Evolutionary conservation across 805 yeast genomes (phyloP), one percentile per base, ranked within the genome.

Genomic region (Candida maris): DNA sequence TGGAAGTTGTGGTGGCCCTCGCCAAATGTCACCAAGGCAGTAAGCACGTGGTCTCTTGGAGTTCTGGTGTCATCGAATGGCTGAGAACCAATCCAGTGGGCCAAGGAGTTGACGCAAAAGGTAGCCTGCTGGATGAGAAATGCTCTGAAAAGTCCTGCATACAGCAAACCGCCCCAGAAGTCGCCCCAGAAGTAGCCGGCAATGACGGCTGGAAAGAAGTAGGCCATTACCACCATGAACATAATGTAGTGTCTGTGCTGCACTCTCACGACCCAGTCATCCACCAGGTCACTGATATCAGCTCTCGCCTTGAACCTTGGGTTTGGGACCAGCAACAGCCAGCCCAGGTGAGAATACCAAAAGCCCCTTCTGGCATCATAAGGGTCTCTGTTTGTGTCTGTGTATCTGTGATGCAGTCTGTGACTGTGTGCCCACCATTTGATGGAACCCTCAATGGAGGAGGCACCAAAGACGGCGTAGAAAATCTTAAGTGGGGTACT

Each of bases 1-100:
- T 85, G 94, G 78, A 84, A 85, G 65, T 85, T 85, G 57, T 85
- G 93, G 70, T 84, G 83, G 45, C 94, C 94, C 65, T 85, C 94
- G 62, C 94, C 94, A 54, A 84, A 83, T 0, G 94, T 85, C 41
- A 83, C 87, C 41, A 84, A 65, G 4, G 93, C 93, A 34, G 93
- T 83, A 44, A 85, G 54, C 57, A 78, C 75, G 61, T 83, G 88
- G 63, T 85, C 91, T 65, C 93, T 74, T 49, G 93, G 93, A 22
- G 91, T 82, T 74, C 89, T 79, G 65, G 84, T 76, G 59, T 85
- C 91, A 59, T 84, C 94, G 47, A 84, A 85, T 31, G 94, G 93
- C 62, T 85, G 94, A 38, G 67, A 71, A 64, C 94, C 94, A 51
- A 84, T 75, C 85, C 87, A 83, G 61, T 85, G 94, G 19, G 91